Conservation (phyloP, 1,139 yeast genomes). For the Taiozyma onychis region DNA sequence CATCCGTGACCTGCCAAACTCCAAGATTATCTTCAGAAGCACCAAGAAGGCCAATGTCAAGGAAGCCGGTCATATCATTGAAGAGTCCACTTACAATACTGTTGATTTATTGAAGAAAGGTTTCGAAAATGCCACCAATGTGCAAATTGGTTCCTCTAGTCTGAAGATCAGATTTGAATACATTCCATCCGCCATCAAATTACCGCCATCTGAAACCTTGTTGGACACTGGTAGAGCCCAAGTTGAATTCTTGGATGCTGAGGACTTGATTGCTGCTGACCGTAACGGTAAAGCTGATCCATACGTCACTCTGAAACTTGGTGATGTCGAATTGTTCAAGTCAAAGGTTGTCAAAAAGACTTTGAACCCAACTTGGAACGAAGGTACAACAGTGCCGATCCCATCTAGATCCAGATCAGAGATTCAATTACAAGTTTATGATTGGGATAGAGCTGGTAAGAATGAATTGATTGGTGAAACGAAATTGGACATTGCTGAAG, state of each 20-base stretch:
- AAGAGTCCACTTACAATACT: conserved; percentile 46
- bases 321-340: conserved; percentile 49
- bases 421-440: conserved; percentile 47
- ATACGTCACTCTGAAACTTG: conserved; percentile 43
- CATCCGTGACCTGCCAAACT: conserved; percentile 63
- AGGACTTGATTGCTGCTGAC: conserved; percentile 51
- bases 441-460: conserved; percentile 74
- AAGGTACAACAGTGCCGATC: conserved; percentile 49
- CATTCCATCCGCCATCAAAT: conserved; percentile 48
- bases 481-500: conserved; percentile 40
- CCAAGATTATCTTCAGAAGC: conserved; percentile 49
- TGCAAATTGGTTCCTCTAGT: conserved; percentile 40
- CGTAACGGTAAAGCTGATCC: conserved; percentile 77
- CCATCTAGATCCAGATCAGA: conserved; percentile 55
- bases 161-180: conserved; percentile 50
- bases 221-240: conserved; percentile 60
- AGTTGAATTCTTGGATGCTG: conserved; percentile 52
- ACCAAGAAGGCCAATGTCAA: conserved; percentile 46
- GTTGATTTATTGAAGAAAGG: conserved; percentile 47
- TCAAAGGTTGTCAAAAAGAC: conserved; percentile 62
- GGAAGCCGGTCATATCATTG: conserved; percentile 41
- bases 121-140: conserved; percentile 38
- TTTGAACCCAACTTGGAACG: conserved; percentile 67
- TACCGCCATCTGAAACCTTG: conserved; percentile 56
- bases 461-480: conserved; percentile 55